Conservation (phyloP, 2,329 filamentous ascomycete genomes). For the Pyrenochaeta sp. region DNA sequence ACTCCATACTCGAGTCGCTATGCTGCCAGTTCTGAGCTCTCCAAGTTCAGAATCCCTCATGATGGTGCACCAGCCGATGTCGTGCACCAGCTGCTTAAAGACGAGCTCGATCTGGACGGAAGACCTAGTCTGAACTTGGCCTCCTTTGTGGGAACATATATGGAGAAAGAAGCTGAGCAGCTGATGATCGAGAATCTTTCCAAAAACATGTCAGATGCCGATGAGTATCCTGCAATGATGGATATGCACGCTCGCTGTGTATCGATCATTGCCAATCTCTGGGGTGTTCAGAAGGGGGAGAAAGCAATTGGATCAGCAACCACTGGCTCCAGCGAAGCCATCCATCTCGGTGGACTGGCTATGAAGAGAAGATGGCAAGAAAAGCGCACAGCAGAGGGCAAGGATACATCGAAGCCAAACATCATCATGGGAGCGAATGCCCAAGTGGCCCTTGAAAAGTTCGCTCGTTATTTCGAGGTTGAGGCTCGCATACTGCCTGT, state of each 20-base stretch:
- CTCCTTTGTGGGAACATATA: constrained; percentile 74
- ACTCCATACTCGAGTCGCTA: constrained; percentile 68
- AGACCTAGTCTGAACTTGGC: constrained; percentile 74
- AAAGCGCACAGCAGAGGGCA: constrained; percentile 65
- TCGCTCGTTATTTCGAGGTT: constrained; percentile 77
- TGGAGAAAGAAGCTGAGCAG: constrained; percentile 71
- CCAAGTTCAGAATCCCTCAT: constrained; percentile 67
- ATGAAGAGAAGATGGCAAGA: constrained; percentile 75
- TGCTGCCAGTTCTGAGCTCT: constrained; percentile 62
- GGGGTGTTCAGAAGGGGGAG: constrained; percentile 68
- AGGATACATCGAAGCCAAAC: constrained; percentile 71
- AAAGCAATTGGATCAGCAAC: constrained; percentile 74
- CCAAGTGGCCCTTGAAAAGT: constrained; percentile 75
- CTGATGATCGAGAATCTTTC: constrained; percentile 73
- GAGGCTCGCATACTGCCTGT: constrained; percentile 72
- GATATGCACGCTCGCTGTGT: constrained; percentile 72
- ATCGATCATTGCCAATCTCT: constrained; percentile 72
- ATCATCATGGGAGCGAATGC: constrained; percentile 79
- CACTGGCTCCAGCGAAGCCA: constrained; percentile 75
- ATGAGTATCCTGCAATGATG: constrained; percentile 54
- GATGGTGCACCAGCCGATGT: constrained; percentile 68
- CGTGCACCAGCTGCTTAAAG: constrained; percentile 68
- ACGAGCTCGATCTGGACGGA: constrained; percentile 51
- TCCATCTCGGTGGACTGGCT: constrained; percentile 73
- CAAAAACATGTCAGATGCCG: constrained; percentile 77